Percentiles rank a stretch among this genome's conserved stretches.
Evolutionary conservation across 2,329 filamentous ascomycete genomes (phyloP).

Genomic region (Plenodomus tracheiphilus): DNA sequence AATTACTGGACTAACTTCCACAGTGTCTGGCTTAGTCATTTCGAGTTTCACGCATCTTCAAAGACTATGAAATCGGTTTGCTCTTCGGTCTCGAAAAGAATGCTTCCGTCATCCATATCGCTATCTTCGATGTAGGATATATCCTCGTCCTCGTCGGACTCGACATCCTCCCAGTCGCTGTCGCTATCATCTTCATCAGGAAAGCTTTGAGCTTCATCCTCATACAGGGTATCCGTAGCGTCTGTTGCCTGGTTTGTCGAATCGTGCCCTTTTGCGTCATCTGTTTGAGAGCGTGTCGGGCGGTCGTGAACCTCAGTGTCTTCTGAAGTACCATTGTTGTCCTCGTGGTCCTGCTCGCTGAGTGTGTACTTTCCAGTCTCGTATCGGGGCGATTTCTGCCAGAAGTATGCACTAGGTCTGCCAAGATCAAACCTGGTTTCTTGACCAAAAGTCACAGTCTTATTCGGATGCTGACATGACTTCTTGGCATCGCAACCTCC

Average conservation of each 20-base stretch:
- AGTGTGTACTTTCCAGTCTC: conserved; percentile 31
- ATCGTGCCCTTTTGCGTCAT: neutral
- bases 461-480: conserved; percentile 6
- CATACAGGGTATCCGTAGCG: neutral
- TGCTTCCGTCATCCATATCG: conserved; percentile 10
- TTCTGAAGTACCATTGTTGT: conserved; percentile 18
- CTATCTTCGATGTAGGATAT: neutral
- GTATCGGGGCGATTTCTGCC: conserved; percentile 32
- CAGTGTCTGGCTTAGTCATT: neutral
- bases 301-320: conserved; percentile 25
- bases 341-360: conserved; percentile 3
- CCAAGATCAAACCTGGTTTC: conserved; percentile 27
- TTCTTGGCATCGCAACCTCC: conserved; percentile 6
- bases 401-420: conserved; percentile 29
- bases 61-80: conserved; percentile 28
- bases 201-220: conserved; percentile 1
- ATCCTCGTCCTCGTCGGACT: conserved; percentile 13
- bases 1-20: no score
- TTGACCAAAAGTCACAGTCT: conserved; percentile 21
- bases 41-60: conserved; percentile 18
- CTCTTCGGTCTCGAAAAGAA: conserved; percentile 21
- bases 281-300: conserved; percentile 4
- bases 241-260: conserved; percentile 1
- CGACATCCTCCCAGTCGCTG: conserved; percentile 29
- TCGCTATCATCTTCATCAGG: conserved; percentile 19